Conservation (phyloP, 169 alveolate species). For the Theileria orientalis region DNA sequence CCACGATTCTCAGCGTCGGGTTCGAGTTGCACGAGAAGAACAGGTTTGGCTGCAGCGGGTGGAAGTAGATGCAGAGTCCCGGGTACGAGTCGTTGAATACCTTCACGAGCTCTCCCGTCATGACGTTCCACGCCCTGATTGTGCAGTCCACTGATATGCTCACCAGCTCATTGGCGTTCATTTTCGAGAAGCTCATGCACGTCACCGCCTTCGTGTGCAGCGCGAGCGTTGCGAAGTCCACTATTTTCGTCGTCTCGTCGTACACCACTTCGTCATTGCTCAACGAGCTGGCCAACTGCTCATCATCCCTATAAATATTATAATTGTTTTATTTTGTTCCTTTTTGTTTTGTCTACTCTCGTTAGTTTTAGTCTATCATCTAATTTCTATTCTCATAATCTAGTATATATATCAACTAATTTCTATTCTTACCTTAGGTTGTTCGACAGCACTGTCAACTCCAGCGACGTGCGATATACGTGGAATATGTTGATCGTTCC, state of each 20-base stretch:
- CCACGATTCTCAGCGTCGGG: constrained; percentile 78
- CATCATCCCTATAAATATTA: neutral
- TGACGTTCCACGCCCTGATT: constrained; percentile 82
- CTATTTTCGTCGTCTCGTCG: constrained; percentile 43
- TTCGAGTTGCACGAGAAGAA: constrained; percentile 78
- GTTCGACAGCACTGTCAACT: constrained; percentile 34
- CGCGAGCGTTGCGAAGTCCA: constrained; percentile 54
- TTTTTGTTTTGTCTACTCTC: neutral
- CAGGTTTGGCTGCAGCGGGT: constrained; percentile 77
- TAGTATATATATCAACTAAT: too few species aligned
- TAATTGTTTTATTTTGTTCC: too few species aligned
- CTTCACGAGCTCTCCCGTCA: constrained; percentile 78
- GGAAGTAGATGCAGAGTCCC: constrained; percentile 74
- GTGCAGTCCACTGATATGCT: constrained; percentile 83
- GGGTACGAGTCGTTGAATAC: constrained; percentile 83
- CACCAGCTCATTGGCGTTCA: constrained; percentile 69
- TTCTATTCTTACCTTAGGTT: neutral
- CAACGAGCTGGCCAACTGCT: neutral
- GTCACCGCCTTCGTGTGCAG: constrained; percentile 76
- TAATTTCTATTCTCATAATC: too few species aligned
- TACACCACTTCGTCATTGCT: constrained; percentile 13
- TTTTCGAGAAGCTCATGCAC: constrained; percentile 69
- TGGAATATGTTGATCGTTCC: constrained; percentile 76
- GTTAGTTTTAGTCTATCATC: neutral
- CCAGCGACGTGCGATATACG: constrained; percentile 67